Evolutionary conservation across 768 basidiomycete species (phyloP).

Genomic region (Suillus luteus): DNA sequence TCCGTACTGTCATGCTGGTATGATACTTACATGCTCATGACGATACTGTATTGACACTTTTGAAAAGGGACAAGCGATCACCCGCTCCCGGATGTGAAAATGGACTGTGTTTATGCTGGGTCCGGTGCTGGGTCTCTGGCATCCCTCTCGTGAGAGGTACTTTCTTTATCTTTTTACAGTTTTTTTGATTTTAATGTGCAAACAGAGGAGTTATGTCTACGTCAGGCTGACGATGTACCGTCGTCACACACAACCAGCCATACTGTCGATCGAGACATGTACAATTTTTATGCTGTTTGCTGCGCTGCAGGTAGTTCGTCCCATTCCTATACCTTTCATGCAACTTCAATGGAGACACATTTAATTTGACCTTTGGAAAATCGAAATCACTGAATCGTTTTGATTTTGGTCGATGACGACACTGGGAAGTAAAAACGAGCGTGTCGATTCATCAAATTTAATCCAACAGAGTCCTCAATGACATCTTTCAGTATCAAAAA

Average conservation of each 20-base stretch:
- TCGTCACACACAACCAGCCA: background rate
- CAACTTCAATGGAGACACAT: background rate
- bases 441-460: too few relatives aligned
- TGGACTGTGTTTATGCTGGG: background rate
- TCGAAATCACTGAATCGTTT: too few relatives aligned
- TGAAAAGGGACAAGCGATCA: background rate
- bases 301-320: background rate
- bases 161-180: background rate
- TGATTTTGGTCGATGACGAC: too few relatives aligned
- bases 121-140: background rate
- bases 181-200: background rate
- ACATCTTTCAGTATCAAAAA: too few relatives aligned
- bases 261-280: background rate
- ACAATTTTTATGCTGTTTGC: background rate
- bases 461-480: too few relatives aligned
- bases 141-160: background rate
- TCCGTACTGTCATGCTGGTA: slow-evolving; percentile 13
- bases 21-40: background rate
- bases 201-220: background rate
- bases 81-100: background rate
- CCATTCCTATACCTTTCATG: background rate
- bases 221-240: background rate
- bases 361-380: background rate
- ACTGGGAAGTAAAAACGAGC: too few relatives aligned
- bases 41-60: slow-evolving; percentile 11